These are phyloP conservation scores for Fistulifera solaris DNA, from an alignment of 108 stramenopile genomes.

Conservation along the genomic window DNA sequence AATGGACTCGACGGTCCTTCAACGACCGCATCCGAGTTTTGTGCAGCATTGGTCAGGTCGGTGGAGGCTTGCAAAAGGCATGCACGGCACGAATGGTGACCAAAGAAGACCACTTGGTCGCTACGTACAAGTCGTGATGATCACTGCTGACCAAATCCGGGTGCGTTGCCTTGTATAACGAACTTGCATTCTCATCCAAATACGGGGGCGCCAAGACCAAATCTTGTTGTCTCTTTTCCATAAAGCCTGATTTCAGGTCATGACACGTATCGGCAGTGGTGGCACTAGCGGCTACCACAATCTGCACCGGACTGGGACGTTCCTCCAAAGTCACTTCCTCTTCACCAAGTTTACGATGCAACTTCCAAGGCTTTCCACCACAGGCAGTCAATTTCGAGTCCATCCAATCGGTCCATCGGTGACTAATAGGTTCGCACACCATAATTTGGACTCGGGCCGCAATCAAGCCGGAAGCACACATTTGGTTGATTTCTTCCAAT, in stretches of 20 bases:
- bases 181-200: slow-evolving; percentile 32
- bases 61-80: slow-evolving; percentile 81
- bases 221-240: slow-evolving; percentile 80
- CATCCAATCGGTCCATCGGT: slow-evolving; percentile 84
- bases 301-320: slow-evolving; percentile 74
- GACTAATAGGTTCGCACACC: slow-evolving; percentile 80
- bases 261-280: slow-evolving; percentile 77
- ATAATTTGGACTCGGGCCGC: slow-evolving; percentile 75
- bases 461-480: slow-evolving; percentile 77
- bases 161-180: slow-evolving; percentile 60
- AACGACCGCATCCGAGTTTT: slow-evolving; percentile 24
- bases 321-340: slow-evolving; percentile 52
- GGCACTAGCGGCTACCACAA: slow-evolving; percentile 72
- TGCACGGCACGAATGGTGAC: slow-evolving; percentile 53
- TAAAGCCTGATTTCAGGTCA: slow-evolving; percentile 78
- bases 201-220: slow-evolving; percentile 69
- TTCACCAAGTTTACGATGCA: slow-evolving; percentile 16
- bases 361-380: slow-evolving; percentile 55
- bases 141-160: slow-evolving; percentile 77
- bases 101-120: slow-evolving; percentile 76
- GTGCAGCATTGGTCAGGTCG: slow-evolving; percentile 64
- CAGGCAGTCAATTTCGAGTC: slow-evolving; percentile 65
- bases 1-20: slow-evolving; percentile 66
- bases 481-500: slow-evolving; percentile 73
- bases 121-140: slow-evolving; percentile 77